phyloP scores from a whole-genome alignment of 78 protist genomes.

The Pelomyxa schiedti region DNA sequence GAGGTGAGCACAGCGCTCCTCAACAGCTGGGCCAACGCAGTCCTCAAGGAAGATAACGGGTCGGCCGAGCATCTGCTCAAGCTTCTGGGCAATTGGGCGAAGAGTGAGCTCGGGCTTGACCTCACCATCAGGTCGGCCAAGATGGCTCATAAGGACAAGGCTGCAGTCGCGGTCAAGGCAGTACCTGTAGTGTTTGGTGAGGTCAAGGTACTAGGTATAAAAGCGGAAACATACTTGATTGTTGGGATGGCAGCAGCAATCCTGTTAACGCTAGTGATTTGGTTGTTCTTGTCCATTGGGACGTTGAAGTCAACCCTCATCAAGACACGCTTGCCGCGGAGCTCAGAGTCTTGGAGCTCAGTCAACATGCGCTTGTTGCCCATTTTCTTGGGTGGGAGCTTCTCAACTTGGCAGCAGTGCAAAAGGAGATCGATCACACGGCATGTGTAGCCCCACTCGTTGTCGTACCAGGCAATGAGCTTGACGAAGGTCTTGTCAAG shows the following conservation, averaged over 20 bases:
- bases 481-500: slow-evolving; percentile 92
- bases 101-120: slow-evolving; percentile 60
- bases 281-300: slow-evolving; percentile 53
- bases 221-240: slow-evolving; percentile 72
- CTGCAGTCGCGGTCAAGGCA: slow-evolving; percentile 37
- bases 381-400: slow-evolving; percentile 32
- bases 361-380: slow-evolving; percentile 42
- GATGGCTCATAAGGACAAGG: slow-evolving; percentile 86
- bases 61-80: slow-evolving; percentile 41
- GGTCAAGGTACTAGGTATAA: slow-evolving; percentile 37
- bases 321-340: slow-evolving; percentile 76
- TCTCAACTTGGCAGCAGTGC: slow-evolving; percentile 15
- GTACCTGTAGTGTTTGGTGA: not conserved
- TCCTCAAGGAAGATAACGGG: slow-evolving; percentile 71
- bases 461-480: slow-evolving; percentile 96
- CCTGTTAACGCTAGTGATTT: slow-evolving; percentile 66
- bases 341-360: slow-evolving; percentile 39
- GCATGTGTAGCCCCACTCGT: slow-evolving; percentile 95
- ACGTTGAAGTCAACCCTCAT: slow-evolving; percentile 89
- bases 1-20: slow-evolving; percentile 61
- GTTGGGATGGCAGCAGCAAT: slow-evolving; percentile 93
- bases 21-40: slow-evolving; percentile 76
- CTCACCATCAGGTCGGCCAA: slow-evolving; percentile 98
- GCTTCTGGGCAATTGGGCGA: slow-evolving; percentile 63
- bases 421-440: slow-evolving; percentile 85